These are phyloP conservation scores for Coemansia sp. DNA, from an alignment of 192 early-diverging fungal genomes.

Conservation along the genomic window DNA sequence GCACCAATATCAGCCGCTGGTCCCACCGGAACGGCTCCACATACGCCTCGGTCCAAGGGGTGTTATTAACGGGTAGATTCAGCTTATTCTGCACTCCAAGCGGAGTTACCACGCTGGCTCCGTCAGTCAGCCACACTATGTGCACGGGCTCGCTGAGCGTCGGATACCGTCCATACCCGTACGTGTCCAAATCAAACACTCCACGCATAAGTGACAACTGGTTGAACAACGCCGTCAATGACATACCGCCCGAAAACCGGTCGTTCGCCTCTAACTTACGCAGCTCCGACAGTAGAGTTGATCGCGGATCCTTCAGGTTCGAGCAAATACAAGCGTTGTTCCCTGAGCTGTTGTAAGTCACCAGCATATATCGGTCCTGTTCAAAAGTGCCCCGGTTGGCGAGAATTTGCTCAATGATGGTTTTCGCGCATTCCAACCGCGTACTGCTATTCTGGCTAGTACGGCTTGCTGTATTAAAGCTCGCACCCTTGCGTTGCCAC, in stretches of 20 bases:
- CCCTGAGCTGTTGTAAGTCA: constrained; percentile 63
- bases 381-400: constrained; percentile 55
- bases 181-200: constrained; percentile 65
- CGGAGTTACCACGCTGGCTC: constrained; percentile 58
- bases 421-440: constrained; percentile 73
- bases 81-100: constrained; percentile 60
- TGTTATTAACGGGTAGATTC: constrained; percentile 62
- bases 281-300: constrained; percentile 62
- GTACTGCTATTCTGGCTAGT: constrained; percentile 19
- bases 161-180: constrained; percentile 72
- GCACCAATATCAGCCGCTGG: constrained; percentile 68
- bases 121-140: constrained; percentile 84
- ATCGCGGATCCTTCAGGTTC: constrained; percentile 54
- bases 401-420: constrained; percentile 75
- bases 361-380: constrained; percentile 76
- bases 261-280: constrained; percentile 65
- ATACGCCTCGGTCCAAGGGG: constrained; percentile 68
- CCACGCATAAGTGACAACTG: constrained; percentile 67
- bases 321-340: constrained; percentile 39
- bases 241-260: constrained; percentile 66
- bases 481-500: constrained; percentile 45
- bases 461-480: background rate
- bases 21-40: constrained; percentile 86
- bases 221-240: constrained; percentile 69
- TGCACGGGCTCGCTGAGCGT: constrained; percentile 64